These are phyloP conservation scores for Setaria italica DNA, from an alignment of 202 grass and related monocot species.

Conservation along the genomic window DNA sequence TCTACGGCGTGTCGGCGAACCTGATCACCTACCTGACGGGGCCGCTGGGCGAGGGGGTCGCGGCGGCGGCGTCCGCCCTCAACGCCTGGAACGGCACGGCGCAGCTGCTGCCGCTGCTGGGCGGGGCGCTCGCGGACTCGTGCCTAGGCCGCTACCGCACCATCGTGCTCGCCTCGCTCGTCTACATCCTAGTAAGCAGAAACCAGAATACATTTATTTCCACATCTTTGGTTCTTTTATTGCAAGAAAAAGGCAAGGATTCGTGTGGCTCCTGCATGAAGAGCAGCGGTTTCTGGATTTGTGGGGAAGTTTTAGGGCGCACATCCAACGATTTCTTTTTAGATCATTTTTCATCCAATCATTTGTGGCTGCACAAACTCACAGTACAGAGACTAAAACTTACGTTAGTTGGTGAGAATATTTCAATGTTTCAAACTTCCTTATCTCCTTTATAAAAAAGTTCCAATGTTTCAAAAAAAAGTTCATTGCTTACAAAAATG, in stretches of 20 bases:
- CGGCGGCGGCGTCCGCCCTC: constrained; percentile 61
- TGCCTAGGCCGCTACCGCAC: constrained; percentile 75
- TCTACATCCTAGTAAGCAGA: constrained; percentile 67
- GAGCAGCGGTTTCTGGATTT: too few relatives aligned
- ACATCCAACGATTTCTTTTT: too few relatives aligned
- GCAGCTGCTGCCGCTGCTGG: constrained; percentile 74
- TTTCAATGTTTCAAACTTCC: background rate
- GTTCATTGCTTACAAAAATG: background rate
- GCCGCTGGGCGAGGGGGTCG: constrained; percentile 55
- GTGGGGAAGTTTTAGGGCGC: too few relatives aligned
- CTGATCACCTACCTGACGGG: constrained; percentile 84
- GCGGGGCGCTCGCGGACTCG: constrained; percentile 72
- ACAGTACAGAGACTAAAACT: too few relatives aligned
- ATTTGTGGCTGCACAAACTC: too few relatives aligned
- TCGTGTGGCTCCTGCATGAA: too few relatives aligned
- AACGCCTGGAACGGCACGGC: constrained; percentile 76
- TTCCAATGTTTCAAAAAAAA: background rate
- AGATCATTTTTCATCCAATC: too few relatives aligned
- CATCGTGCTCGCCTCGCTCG: constrained; percentile 64
- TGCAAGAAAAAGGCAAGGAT: too few relatives aligned
- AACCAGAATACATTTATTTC: background rate
- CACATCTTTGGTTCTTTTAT: too few relatives aligned
- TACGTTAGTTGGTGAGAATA: background rate
- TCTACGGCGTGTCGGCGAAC: constrained; percentile 70
- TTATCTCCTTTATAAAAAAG: background rate